Evolutionary conservation across 768 basidiomycete species (phyloP).

Genomic region (Mycena filopes): DNA sequence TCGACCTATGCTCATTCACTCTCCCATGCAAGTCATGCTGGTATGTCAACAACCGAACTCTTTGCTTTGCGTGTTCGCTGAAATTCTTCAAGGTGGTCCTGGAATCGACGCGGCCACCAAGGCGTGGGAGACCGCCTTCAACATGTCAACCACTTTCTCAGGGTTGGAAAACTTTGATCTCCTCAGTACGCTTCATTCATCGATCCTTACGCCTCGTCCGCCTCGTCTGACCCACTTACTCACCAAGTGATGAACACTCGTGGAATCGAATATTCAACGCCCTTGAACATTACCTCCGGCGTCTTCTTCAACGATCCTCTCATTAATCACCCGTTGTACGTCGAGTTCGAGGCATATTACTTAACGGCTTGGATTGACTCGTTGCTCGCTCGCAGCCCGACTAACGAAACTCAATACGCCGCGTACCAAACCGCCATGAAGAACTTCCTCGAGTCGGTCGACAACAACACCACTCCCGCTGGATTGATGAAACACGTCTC

Average conservation of each 20-base stretch:
- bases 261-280: slow-evolving; percentile 31
- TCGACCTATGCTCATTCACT: not conserved
- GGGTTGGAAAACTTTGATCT: slow-evolving; percentile 33
- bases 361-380: not conserved
- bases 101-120: slow-evolving; percentile 25
- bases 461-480: slow-evolving; percentile 23
- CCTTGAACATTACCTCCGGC: slow-evolving; percentile 29
- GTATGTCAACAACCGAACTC: not conserved
- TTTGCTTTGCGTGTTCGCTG: not conserved
- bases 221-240: not conserved
- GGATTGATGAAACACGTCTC: slow-evolving; percentile 33
- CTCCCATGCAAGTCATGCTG: slow-evolving; percentile 3
- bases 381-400: slow-evolving; percentile 10
- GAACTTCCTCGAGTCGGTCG: slow-evolving; percentile 26
- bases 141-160: slow-evolving; percentile 12
- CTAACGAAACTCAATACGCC: slow-evolving; percentile 25
- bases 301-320: slow-evolving; percentile 21
- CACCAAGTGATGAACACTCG: slow-evolving; percentile 31
- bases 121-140: slow-evolving; percentile 32
- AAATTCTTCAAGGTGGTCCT: slow-evolving; percentile 30
- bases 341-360: not conserved
- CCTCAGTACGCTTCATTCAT: slow-evolving; percentile 13
- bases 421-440: slow-evolving; percentile 22
- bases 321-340: slow-evolving; percentile 24
- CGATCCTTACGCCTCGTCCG: not conserved